phyloP scores from a whole-genome alignment of 1,139 yeast genomes.

The Saccharomycopsis hybrid region DNA sequence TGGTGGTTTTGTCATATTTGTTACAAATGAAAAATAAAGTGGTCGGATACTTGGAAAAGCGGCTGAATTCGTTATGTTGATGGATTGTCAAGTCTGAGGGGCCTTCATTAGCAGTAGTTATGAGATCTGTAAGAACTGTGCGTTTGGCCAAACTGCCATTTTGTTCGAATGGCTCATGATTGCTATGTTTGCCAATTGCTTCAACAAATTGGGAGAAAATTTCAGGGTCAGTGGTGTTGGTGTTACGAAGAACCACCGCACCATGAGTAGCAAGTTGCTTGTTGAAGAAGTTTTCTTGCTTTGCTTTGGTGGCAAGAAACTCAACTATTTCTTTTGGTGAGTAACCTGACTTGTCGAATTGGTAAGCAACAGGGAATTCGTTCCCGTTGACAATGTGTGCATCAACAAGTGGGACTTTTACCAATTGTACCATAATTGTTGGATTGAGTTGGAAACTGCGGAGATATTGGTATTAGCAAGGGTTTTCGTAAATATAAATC shows the following conservation, averaged over 20 bases:
- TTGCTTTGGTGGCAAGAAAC: constrained; percentile 22
- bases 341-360: neutral
- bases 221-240: constrained; percentile 26
- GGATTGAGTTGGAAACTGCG: too few species aligned
- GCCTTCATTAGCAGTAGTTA: constrained; percentile 31
- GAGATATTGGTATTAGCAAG: too few species aligned
- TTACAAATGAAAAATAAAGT: constrained; percentile 27
- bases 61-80: constrained; percentile 31
- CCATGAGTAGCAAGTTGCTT: constrained; percentile 26
- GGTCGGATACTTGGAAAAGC: constrained; percentile 28
- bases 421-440: too few species aligned
- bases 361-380: constrained; percentile 22
- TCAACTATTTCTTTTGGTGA: constrained; percentile 12
- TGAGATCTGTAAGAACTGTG: constrained; percentile 25
- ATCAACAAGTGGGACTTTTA: constrained; percentile 15
- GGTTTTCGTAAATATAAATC: too few species aligned
- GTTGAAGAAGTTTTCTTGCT: constrained; percentile 25
- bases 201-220: constrained; percentile 23
- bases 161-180: constrained; percentile 27
- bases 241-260: constrained; percentile 26
- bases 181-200: constrained; percentile 25
- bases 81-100: constrained; percentile 24
- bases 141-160: constrained; percentile 29
- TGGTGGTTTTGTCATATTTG: constrained; percentile 22
- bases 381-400: constrained; percentile 22